Evolutionary conservation across 768 basidiomycete species (phyloP).

Genomic region (Galerina sulciceps): DNA sequence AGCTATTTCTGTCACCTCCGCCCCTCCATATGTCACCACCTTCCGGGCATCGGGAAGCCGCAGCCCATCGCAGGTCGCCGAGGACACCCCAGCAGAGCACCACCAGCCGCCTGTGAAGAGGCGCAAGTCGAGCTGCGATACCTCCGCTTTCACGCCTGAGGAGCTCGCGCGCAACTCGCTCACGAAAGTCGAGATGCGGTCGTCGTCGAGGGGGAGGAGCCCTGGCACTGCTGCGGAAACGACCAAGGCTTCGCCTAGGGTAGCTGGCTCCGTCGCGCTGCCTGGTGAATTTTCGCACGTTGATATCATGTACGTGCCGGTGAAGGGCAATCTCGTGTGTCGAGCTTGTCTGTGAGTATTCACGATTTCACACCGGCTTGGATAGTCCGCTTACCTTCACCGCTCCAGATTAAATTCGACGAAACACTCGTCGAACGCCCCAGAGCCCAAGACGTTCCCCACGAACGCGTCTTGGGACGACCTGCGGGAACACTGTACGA

Average conservation of each 20-base stretch:
- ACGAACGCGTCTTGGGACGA: constrained; percentile 37
- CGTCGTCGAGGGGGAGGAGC: background rate
- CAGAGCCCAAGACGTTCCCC: constrained; percentile 29
- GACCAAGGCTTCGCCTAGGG: background rate
- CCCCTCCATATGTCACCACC: background rate
- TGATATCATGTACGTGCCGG: constrained; percentile 41
- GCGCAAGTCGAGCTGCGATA: constrained; percentile 10
- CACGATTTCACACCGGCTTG: background rate
- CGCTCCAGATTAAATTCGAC: constrained; percentile 8
- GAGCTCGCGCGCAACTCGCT: background rate
- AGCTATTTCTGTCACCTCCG: no score
- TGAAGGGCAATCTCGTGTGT: constrained; percentile 35
- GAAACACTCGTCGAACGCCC: constrained; percentile 4
- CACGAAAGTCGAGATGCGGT: background rate
- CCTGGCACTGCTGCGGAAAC: background rate
- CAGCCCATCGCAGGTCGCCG: background rate
- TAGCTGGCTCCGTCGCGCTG: constrained; percentile 1
- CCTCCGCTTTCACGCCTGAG: background rate
- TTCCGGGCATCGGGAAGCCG: background rate
- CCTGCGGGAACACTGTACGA: constrained; percentile 36
- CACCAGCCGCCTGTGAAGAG: constrained; percentile 12
- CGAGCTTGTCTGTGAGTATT: constrained; percentile 40
- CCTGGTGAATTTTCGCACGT: constrained; percentile 32
- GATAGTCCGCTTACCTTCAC: background rate
- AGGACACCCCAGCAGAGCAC: background rate